These are phyloP conservation scores for Flaveria linearis DNA, from an alignment of 129 eudicot genomes.

Conservation along the genomic window DNA sequence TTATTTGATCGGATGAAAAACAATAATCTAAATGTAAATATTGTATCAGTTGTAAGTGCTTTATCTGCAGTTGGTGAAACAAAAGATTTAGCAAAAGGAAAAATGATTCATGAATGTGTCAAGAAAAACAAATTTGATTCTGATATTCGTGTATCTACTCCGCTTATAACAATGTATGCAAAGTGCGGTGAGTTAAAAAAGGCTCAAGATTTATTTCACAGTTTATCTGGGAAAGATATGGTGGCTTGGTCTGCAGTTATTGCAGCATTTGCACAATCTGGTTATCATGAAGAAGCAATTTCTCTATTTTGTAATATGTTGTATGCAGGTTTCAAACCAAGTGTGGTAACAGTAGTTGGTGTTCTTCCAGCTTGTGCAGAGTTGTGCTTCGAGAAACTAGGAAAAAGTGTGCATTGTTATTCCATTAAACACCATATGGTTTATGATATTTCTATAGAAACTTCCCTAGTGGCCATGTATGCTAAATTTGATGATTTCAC, in stretches of 20 bases:
- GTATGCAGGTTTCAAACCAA: constrained; percentile 50
- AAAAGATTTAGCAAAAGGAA: constrained; percentile 53
- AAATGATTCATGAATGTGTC: constrained; percentile 55
- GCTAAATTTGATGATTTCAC: constrained; percentile 51
- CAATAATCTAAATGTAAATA: constrained; percentile 38
- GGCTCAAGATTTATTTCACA: constrained; percentile 46
- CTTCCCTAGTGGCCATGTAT: constrained; percentile 70
- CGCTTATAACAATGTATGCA: constrained; percentile 66
- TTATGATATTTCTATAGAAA: constrained; percentile 43
- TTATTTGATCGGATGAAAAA: constrained; percentile 53
- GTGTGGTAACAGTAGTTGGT: constrained; percentile 52
- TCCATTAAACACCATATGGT: constrained; percentile 44
- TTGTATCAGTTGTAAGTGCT: constrained; percentile 60
- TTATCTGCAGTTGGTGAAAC: constrained; percentile 62
- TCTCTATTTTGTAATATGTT: constrained; percentile 61
- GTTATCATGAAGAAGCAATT: constrained; percentile 51
- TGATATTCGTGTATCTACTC: constrained; percentile 56
- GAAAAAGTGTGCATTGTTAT: constrained; percentile 68
- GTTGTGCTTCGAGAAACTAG: constrained; percentile 36
- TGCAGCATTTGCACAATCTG: constrained; percentile 63
- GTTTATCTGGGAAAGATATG: constrained; percentile 56
- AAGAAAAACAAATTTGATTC: constrained; percentile 46
- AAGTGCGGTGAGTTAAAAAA: constrained; percentile 60
- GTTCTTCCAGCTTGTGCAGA: constrained; percentile 74
- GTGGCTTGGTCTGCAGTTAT: constrained; percentile 81